These are phyloP conservation scores for Cercospora sesami DNA, from an alignment of 2,329 filamentous ascomycete genomes.

Conservation along the genomic window DNA sequence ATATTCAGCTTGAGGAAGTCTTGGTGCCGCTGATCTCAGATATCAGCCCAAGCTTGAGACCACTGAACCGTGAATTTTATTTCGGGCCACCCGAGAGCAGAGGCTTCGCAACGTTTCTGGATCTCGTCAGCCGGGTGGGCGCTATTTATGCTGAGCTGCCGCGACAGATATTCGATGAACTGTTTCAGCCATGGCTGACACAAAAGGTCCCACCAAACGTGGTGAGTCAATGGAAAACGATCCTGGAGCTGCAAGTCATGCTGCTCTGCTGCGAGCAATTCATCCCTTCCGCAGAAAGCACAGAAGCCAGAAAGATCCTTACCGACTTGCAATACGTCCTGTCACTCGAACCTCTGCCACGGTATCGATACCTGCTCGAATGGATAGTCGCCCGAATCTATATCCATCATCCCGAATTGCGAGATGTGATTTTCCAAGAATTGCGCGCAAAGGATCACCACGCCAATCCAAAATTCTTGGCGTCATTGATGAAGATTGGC, in stretches of 20 bases:
- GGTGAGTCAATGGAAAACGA: constrained; percentile 52
- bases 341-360: constrained; percentile 49
- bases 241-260: constrained; percentile 50
- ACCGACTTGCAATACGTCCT: constrained; percentile 44
- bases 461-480: constrained; percentile 49
- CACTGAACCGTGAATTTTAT: constrained; percentile 43
- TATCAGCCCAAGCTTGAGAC: constrained; percentile 34
- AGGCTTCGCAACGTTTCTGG: constrained; percentile 49
- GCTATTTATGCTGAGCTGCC: constrained; percentile 16
- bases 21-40: constrained; percentile 38
- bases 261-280: constrained; percentile 46
- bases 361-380: constrained; percentile 50
- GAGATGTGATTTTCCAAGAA: constrained; percentile 40
- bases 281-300: constrained; percentile 21
- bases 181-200: constrained; percentile 46
- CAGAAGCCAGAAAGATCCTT: constrained; percentile 39
- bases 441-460: constrained; percentile 47
- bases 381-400: constrained; percentile 51
- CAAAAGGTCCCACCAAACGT: constrained; percentile 48
- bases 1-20: constrained; percentile 49
- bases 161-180: constrained; percentile 36
- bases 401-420: constrained; percentile 38
- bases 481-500: constrained; percentile 51
- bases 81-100: constrained; percentile 47
- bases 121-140: constrained; percentile 46